These are phyloP conservation scores for Arthrinium puccinioides DNA, from an alignment of 2,329 filamentous ascomycete species.

Conservation along the genomic window DNA sequence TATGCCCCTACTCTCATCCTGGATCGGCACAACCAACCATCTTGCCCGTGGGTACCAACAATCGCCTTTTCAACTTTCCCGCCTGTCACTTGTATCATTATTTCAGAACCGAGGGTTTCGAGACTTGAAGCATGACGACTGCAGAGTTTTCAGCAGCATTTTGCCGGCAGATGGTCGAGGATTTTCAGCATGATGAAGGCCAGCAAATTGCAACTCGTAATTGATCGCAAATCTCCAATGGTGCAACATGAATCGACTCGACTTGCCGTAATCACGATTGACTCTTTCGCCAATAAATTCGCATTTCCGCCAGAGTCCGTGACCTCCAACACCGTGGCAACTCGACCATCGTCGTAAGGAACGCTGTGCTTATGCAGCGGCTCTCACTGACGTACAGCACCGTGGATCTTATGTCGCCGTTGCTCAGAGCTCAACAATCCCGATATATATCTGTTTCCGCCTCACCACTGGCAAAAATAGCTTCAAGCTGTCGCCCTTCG, in stretches of 20 bases:
- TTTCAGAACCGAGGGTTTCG: slow-evolving; percentile 24
- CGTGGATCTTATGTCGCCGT: too few relatives aligned
- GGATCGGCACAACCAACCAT: slow-evolving; percentile 16
- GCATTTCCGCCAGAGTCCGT: slow-evolving; percentile 1
- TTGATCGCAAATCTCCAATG: slow-evolving; percentile 28
- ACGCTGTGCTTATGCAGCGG: too few relatives aligned
- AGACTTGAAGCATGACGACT: slow-evolving; percentile 26
- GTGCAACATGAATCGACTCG: slow-evolving; percentile 22
- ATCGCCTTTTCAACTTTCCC: slow-evolving; percentile 17
- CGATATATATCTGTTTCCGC: too few relatives aligned
- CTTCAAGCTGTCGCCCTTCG: too few relatives aligned
- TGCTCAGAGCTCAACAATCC: too few relatives aligned
- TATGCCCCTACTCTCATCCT: slow-evolving; percentile 9
- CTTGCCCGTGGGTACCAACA: slow-evolving; percentile 22
- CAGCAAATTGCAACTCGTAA: slow-evolving; percentile 29
- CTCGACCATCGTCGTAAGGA: background rate
- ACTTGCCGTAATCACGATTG: slow-evolving; percentile 3
- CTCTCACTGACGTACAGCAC: too few relatives aligned
- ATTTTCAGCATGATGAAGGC: slow-evolving; percentile 24
- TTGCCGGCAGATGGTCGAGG: slow-evolving; percentile 25
- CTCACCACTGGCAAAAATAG: too few relatives aligned
- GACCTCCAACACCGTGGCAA: background rate
- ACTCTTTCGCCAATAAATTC: slow-evolving; percentile 1
- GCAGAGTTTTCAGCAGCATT: slow-evolving; percentile 18
- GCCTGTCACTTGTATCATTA: slow-evolving; percentile 29